Conservation (phyloP, 2,329 filamentous ascomycete genomes). For the Mycosphaerella arachidis region DNA sequence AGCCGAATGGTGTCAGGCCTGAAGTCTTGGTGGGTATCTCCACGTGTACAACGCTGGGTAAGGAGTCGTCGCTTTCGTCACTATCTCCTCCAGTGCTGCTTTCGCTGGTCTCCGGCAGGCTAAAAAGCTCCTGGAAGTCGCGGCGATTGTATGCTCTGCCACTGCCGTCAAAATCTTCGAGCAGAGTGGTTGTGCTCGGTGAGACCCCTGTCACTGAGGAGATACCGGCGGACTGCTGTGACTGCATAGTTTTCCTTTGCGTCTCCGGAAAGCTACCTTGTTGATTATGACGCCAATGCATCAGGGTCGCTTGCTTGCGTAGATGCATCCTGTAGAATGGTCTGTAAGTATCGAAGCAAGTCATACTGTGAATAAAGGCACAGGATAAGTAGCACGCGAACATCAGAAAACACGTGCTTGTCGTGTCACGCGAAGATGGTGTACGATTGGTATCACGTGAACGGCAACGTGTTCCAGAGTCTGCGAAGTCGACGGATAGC, state of each 20-base stretch:
- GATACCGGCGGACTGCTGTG: neutral
- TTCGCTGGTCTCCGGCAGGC: neutral
- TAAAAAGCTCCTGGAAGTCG: neutral
- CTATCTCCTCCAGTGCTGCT: neutral
- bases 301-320: neutral
- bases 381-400: neutral
- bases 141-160: neutral
- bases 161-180: neutral
- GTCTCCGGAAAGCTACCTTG: neutral
- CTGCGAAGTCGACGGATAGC: neutral
- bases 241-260: neutral
- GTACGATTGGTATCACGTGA: neutral
- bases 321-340: neutral
- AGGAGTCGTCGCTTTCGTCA: neutral
- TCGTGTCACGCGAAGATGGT: neutral
- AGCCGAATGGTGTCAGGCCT: constrained; percentile 1
- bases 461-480: neutral
- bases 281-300: neutral
- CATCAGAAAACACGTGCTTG: neutral
- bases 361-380: neutral
- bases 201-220: neutral
- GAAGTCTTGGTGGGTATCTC: neutral
- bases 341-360: neutral
- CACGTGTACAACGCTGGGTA: neutral
- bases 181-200: neutral